Evolutionary conservation across 371 early-diverging fungal genomes (phyloP).

Genomic region (Syncephalis plumigaleata): DNA sequence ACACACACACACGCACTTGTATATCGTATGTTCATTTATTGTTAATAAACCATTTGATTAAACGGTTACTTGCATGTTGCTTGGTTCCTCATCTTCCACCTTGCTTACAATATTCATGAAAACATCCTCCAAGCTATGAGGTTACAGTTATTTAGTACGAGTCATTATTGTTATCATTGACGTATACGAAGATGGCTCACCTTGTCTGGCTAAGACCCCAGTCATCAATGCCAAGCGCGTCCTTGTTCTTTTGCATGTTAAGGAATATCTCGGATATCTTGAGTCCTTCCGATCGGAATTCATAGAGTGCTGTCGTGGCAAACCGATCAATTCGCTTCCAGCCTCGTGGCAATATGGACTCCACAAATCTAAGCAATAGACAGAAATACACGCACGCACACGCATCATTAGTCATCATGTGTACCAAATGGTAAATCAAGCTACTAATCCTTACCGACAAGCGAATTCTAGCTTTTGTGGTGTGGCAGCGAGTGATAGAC

Average conservation of each 20-base stretch:
- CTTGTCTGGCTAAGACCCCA: constrained; percentile 44
- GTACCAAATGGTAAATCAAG: too few relatives aligned
- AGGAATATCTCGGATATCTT: constrained; percentile 17
- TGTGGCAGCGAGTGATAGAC: constrained; percentile 19
- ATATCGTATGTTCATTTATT: too few relatives aligned
- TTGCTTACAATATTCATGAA: constrained; percentile 30
- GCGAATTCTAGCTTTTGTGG: constrained; percentile 12
- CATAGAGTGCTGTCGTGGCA: constrained; percentile 23
- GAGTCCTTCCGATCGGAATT: constrained; percentile 21
- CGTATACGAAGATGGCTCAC: too few relatives aligned
- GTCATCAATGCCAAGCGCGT: constrained; percentile 25
- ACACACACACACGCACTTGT: too few relatives aligned
- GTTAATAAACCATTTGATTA: too few relatives aligned
- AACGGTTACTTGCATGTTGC: too few relatives aligned
- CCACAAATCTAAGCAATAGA: constrained; percentile 8
- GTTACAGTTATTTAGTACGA: too few relatives aligned
- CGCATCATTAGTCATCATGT: too few relatives aligned
- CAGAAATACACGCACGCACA: too few relatives aligned
- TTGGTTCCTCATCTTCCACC: constrained; percentile 15
- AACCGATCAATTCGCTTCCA: constrained; percentile 16
- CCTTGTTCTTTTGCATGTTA: constrained; percentile 14
- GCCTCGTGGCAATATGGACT: constrained; percentile 17
- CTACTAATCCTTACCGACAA: constrained; percentile 10
- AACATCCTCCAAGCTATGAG: constrained; percentile 32
- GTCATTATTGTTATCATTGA: too few relatives aligned